These are phyloP conservation scores for Thalia dealbata DNA, from an alignment of 176 grass and related monocot genomes.

Conservation along the genomic window DNA sequence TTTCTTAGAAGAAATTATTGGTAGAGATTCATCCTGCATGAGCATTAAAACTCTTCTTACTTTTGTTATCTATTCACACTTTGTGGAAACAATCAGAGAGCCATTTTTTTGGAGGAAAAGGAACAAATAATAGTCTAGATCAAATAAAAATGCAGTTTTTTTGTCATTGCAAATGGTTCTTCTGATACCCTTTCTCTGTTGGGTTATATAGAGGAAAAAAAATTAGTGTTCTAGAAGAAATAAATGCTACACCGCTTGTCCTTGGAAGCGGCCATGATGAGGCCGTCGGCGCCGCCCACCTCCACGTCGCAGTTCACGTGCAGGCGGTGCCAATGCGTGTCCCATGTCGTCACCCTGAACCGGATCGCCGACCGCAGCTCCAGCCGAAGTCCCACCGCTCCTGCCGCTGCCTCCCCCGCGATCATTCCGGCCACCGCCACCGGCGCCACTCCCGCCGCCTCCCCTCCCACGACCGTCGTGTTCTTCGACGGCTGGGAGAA, in stretches of 20 bases:
- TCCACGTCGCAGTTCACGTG: constrained; percentile 58
- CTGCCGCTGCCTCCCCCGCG: constrained; percentile 21
- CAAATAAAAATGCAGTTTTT: no score
- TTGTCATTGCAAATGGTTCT: no score
- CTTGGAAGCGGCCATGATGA: constrained; percentile 32
- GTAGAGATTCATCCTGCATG: background rate
- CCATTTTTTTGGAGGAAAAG: no score
- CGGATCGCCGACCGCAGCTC: constrained; percentile 44
- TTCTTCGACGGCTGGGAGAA: constrained; percentile 49
- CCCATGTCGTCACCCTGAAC: constrained; percentile 49
- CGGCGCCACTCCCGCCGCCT: constrained; percentile 19
- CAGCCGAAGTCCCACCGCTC: constrained; percentile 36
- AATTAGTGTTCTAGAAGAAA: constrained; percentile 71
- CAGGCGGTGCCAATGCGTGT: constrained; percentile 40
- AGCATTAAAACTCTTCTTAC: background rate
- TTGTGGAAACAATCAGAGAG: no score
- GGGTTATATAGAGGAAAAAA: no score
- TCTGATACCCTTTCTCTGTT: no score
- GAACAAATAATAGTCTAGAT: no score
- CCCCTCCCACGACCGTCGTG: constrained; percentile 28
- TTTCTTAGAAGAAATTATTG: background rate
- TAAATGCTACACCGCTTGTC: constrained; percentile 47
- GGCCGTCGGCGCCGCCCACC: constrained; percentile 35
- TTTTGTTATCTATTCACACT: no score
- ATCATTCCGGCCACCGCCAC: constrained; percentile 5